These are phyloP conservation scores for Suillus lakei DNA, from an alignment of 768 basidiomycete genomes.

Conservation along the genomic window DNA sequence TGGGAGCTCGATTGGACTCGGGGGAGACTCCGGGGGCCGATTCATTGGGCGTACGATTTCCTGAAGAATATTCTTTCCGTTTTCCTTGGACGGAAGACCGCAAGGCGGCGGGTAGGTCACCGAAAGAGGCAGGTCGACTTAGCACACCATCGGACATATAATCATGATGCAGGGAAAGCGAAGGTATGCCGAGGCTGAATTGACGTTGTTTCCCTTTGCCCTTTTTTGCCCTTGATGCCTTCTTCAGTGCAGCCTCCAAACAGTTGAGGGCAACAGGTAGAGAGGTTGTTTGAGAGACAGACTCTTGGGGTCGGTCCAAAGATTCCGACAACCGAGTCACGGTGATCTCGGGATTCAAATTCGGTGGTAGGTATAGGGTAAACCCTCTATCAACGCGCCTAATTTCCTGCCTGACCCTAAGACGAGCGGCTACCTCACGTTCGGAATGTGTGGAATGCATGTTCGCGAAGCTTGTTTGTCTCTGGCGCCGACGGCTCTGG, in stretches of 20 bases:
- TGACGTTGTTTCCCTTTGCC: constrained; percentile 16
- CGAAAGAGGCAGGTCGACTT: constrained; percentile 36
- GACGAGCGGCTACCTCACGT: constrained; percentile 59
- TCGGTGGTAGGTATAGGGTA: constrained; percentile 63
- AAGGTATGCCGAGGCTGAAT: constrained; percentile 8
- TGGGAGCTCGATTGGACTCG: constrained; percentile 34
- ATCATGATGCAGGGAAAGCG: constrained; percentile 30
- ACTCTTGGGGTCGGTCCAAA: constrained; percentile 19
- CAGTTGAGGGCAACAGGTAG: constrained; percentile 52
- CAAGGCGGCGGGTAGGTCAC: constrained; percentile 26
- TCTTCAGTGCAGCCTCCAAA: constrained; percentile 54
- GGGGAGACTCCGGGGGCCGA: neutral
- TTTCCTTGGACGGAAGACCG: constrained; percentile 53
- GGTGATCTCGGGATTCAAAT: constrained; percentile 18
- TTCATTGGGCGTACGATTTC: constrained; percentile 6
- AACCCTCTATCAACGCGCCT: constrained; percentile 67
- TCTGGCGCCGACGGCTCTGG: constrained; percentile 46
- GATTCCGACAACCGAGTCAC: neutral
- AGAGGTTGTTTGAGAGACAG: constrained; percentile 49
- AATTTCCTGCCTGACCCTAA: constrained; percentile 65
- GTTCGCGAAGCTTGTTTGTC: constrained; percentile 54
- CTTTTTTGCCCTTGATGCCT: constrained; percentile 37
- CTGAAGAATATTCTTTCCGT: constrained; percentile 30
- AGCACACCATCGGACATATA: constrained; percentile 40
- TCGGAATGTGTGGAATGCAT: constrained; percentile 59